phyloP scores from a whole-genome alignment of 2,329 filamentous ascomycete genomes.

The Tolypocladium inflatum region DNA sequence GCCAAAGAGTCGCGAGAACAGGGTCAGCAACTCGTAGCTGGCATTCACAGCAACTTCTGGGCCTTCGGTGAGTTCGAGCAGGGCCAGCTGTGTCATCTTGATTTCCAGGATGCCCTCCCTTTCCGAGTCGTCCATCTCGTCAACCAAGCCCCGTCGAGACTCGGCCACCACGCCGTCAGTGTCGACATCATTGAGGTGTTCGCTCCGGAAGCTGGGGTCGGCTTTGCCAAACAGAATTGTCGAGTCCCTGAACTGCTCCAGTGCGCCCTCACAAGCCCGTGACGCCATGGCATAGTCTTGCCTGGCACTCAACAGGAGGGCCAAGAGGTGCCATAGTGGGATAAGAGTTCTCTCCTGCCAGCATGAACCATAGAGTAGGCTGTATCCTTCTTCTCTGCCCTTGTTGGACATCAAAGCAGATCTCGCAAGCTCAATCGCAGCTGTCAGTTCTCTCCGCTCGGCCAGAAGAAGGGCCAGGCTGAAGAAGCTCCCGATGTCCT shows the following conservation, averaged over 20 bases:
- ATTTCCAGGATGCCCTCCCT: conserved; percentile 85
- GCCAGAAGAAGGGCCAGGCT: conserved; percentile 77
- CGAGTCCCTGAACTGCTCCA: conserved; percentile 77
- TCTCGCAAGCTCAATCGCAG: conserved; percentile 76
- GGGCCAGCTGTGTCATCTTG: conserved; percentile 85
- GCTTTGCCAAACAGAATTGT: conserved; percentile 58
- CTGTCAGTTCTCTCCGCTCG: conserved; percentile 70
- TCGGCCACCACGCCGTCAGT: conserved; percentile 12
- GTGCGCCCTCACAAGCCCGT: conserved; percentile 78
- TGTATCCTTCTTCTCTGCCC: conserved; percentile 32
- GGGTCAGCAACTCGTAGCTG: conserved; percentile 70
- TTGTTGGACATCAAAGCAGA: conserved; percentile 57
- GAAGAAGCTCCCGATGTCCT: conserved; percentile 70
- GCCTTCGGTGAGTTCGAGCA: conserved; percentile 77
- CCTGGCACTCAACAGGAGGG: conserved; percentile 74
- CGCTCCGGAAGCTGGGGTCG: conserved; percentile 49
- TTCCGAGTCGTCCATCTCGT: conserved; percentile 75
- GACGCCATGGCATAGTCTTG: conserved; percentile 76
- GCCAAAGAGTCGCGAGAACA: conserved; percentile 77
- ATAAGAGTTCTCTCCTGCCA: conserved; percentile 60
- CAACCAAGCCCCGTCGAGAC: conserved; percentile 45
- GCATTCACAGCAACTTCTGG: conserved; percentile 80
- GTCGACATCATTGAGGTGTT: conserved; percentile 54
- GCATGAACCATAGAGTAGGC: conserved; percentile 36
- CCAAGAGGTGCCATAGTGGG: conserved; percentile 84